Base-by-base conservation (phyloP, 148 eudicot species). In the Spergularia marina region DNA sequence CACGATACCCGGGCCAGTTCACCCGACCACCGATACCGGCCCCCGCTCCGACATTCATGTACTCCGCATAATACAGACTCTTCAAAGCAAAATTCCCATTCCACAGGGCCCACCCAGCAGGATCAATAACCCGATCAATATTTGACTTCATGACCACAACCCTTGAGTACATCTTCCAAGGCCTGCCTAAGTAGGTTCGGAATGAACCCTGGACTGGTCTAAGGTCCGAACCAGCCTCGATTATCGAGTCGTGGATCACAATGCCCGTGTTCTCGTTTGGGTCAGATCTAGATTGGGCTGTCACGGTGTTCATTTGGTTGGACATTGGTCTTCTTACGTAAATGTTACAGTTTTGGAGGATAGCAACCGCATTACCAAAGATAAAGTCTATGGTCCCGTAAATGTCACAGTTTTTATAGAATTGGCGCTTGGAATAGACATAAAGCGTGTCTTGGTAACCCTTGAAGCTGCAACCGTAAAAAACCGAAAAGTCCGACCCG, bases 101-200 rank as follows among this genome's bases (percentile, higher is more conserved):
- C 93, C 91, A 89, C 5, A 83, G 83, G 25, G 74, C 59, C 97
- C 97, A 91, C 63, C 93, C 97, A 0, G 73, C 82, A 1, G 75
- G 79, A 34, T 79, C 74, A 41, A 91, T 80, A 69, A 86, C 23
- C 21, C 79, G 59, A 30, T 88, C 89, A 0, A 91, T 64, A 41
- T 12, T 7, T 12, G 77, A 74, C 66, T 85, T 86, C 80, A 89
- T 83, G 12, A 84, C 41, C 41, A 89, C 78, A 0, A 89, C 81
- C 77, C 91, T 84, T 12, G 92, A 91, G 30, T 89, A 91, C 67
- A 71, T 18, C 63, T 81, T 52, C 91, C 93, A 91, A 0, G 96
- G 96, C 55, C 96, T 65, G 0, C 92, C 96, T 17, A 91, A 70
- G 59, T 76, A 91, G 7, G 82, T 87, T 59, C 57, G 61, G 17